phyloP scores from a whole-genome alignment of 2,329 filamentous ascomycete genomes.

The Venturia asperata region DNA sequence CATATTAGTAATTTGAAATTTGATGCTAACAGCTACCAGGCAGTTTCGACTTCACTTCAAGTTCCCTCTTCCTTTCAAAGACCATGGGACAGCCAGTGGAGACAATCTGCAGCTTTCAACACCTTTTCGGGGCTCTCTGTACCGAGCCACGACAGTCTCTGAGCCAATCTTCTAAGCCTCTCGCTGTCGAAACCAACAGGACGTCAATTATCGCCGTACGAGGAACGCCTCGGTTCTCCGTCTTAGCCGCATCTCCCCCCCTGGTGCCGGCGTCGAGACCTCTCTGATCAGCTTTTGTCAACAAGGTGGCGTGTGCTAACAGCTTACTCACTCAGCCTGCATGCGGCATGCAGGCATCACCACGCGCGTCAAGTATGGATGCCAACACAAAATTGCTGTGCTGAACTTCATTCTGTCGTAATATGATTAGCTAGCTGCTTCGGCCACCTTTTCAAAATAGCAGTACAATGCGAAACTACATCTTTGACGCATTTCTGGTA shows the following conservation, averaged over 20 bases:
- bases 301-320: background rate
- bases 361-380: background rate
- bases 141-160: background rate
- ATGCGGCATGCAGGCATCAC: background rate
- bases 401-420: background rate
- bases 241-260: background rate
- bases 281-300: background rate
- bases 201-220: background rate
- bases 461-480: background rate
- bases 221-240: background rate
- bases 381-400: background rate
- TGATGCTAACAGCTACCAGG: no score
- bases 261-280: background rate
- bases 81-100: background rate
- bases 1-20: no score
- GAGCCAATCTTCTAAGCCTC: background rate
- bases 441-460: background rate
- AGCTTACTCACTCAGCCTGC: constrained; percentile 2
- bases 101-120: background rate
- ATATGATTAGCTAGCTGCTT: no score
- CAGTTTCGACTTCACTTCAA: background rate
- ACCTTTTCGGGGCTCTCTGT: background rate
- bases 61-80: background rate
- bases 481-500: background rate
- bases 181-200: background rate